Conservation (phyloP, 192 early-diverging fungal species). For the Backusella tuberculispora region DNA sequence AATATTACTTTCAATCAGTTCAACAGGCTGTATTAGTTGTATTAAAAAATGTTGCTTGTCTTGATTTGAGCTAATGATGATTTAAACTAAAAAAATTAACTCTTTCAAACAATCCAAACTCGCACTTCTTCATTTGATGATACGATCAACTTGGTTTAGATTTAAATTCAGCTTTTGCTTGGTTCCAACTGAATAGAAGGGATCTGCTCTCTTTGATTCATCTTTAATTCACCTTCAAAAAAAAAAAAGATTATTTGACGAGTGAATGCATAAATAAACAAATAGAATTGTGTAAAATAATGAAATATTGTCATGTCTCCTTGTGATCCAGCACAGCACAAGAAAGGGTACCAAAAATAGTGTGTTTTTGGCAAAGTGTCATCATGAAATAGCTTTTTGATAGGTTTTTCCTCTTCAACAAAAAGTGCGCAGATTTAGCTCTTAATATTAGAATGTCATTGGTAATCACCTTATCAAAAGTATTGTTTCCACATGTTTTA, state of each 20-base stretch:
- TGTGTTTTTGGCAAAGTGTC: background rate
- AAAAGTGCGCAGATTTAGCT: too few species aligned
- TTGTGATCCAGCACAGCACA: background rate
- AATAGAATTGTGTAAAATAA: background rate
- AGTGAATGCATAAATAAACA: background rate
- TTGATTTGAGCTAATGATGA: constrained; percentile 6
- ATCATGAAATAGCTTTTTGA: background rate
- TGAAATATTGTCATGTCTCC: background rate
- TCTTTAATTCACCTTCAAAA: background rate
- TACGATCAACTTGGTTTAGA: background rate
- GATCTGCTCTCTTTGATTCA: background rate
- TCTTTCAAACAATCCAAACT: background rate
- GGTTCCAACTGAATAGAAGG: background rate
- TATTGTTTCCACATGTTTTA: background rate
- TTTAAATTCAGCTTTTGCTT: background rate
- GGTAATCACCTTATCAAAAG: background rate
- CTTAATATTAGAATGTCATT: background rate
- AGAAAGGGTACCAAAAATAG: background rate
- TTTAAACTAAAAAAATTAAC: background rate
- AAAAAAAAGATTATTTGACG: too few species aligned
- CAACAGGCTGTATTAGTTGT: too few species aligned
- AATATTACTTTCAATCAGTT: too few species aligned
- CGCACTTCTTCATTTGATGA: constrained; percentile 1
- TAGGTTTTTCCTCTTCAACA: background rate
- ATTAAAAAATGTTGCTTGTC: too few species aligned